These are phyloP conservation scores for Tulasnella sp. DNA, from an alignment of 768 basidiomycete genomes.

Conservation along the genomic window DNA sequence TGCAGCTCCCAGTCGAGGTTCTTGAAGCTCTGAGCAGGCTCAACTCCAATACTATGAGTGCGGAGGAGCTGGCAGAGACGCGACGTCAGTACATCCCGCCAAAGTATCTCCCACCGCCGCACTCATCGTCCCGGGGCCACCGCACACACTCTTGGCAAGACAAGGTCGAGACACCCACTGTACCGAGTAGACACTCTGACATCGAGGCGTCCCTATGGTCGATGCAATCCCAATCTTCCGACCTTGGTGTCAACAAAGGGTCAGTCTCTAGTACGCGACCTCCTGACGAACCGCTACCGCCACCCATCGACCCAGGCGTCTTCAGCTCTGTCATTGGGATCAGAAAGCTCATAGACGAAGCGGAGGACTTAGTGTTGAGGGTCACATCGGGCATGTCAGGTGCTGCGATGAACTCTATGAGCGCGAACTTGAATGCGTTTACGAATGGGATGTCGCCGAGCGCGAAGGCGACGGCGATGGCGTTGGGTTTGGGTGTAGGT, in stretches of 20 bases:
- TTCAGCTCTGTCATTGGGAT: slow-evolving; percentile 67
- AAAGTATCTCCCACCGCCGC: too few species aligned
- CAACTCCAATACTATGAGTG: too few species aligned
- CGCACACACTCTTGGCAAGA: too few species aligned
- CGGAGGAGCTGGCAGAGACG: too few species aligned
- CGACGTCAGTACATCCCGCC: too few species aligned
- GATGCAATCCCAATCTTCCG: too few species aligned
- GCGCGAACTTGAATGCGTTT: slow-evolving; percentile 21
- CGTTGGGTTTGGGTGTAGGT: slow-evolving; percentile 28
- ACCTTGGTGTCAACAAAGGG: too few species aligned
- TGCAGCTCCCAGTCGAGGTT: slow-evolving; percentile 76
- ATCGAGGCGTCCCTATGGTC: too few species aligned
- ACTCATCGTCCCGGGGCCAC: too few species aligned
- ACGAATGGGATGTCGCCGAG: slow-evolving; percentile 19
- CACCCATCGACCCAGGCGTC: slow-evolving; percentile 82
- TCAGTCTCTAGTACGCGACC: neutral
- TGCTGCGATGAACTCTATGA: slow-evolving; percentile 57
- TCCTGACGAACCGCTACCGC: slow-evolving; percentile 61
- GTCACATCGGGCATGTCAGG: slow-evolving; percentile 76
- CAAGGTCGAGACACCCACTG: too few species aligned
- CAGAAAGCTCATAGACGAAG: slow-evolving; percentile 76
- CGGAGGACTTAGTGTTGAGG: slow-evolving; percentile 76
- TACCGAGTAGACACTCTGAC: too few species aligned
- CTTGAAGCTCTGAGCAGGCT: slow-evolving; percentile 50
- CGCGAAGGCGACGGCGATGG: too few species aligned